Evolutionary conservation across 768 basidiomycete genomes (phyloP), one percentile per base, ranked within the genome.

Genomic region (Multifurca ochricompacta): DNA sequence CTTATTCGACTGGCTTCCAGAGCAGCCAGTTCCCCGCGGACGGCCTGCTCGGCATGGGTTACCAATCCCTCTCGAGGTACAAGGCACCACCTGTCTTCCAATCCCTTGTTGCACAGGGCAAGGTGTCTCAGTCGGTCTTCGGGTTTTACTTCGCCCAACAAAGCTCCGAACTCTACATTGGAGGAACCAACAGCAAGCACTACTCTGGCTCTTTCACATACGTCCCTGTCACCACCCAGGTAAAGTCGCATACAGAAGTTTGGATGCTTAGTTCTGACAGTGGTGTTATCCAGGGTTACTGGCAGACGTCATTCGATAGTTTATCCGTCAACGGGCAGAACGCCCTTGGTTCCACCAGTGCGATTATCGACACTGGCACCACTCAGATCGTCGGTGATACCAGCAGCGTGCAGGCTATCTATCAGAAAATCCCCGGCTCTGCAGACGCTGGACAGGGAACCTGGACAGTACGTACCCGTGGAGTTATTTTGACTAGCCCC

Each of bases 101-200:
- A 51, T 74, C 74, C 23, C 70, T 80, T 32, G 56, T 76, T 16
- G 60, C 67, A 16, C 68, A 75, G 41, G 65, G 64, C 16, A 53
- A 58, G 40, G 63, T 70, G 1, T 53, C 67, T 7, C 59, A 71
- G 35, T 60, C 70, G 43, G 66, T 71, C 57, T 80, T 81, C 57
- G 71, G 73, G 23, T 73, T 82, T 61, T 75, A 76, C 56, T 68
- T 81, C 46, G 62, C 73, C 8, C 25, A 68, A 11, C 63, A 66
- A 16, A 71, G 70, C 23, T 71, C 76, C 16, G 77, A 80, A 34
- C 44, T 56, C 30, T 23, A 13, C 21, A 13, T 56, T 36, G 55
- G 55, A 28, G 49, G 42, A 27, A 41, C 37, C 21, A 56, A 56
- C 48, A 19, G 11, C 40, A 42, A 44, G 30, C 41, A 44, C 31